Conservation (phyloP, 345 rosid species). For the Euphorbia peplus region DNA sequence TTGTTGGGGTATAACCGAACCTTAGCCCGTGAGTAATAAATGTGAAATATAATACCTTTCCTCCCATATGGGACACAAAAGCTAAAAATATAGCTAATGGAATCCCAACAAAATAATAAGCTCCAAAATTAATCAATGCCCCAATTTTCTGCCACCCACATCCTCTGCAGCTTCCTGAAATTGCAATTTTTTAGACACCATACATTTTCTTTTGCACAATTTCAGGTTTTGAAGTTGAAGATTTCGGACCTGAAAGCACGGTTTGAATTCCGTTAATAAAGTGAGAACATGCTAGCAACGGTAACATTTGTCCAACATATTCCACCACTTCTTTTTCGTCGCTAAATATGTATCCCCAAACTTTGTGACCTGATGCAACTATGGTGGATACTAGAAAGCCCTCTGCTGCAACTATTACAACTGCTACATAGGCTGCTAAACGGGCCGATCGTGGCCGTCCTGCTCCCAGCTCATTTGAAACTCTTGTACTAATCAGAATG, state of each 20-base stretch:
- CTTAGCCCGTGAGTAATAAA: too few relatives aligned
- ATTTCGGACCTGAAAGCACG: slow-evolving; percentile 25
- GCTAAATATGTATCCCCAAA: slow-evolving; percentile 22
- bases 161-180: slow-evolving; percentile 50
- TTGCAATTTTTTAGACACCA: neutral
- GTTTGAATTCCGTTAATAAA: slow-evolving; percentile 41
- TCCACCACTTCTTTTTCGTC: slow-evolving; percentile 32
- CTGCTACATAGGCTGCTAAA: slow-evolving; percentile 16
- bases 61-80: slow-evolving; percentile 31
- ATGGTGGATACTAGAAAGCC: slow-evolving; percentile 4
- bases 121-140: slow-evolving; percentile 48
- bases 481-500: slow-evolving; percentile 22
- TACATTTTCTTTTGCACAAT: neutral
- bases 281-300: slow-evolving; percentile 33
- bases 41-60: slow-evolving; percentile 7
- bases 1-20: too few relatives aligned
- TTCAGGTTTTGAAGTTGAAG: neutral
- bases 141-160: slow-evolving; percentile 62
- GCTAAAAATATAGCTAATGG: slow-evolving; percentile 26
- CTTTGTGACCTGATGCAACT: slow-evolving; percentile 12
- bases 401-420: slow-evolving; percentile 16
- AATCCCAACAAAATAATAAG: slow-evolving; percentile 48
- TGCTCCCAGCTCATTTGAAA: slow-evolving; percentile 33
- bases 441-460: slow-evolving; percentile 24
- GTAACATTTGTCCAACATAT: slow-evolving; percentile 34